These are phyloP conservation scores for Naganishia antarctica DNA, from an alignment of 768 basidiomycete genomes.

Conservation along the genomic window DNA sequence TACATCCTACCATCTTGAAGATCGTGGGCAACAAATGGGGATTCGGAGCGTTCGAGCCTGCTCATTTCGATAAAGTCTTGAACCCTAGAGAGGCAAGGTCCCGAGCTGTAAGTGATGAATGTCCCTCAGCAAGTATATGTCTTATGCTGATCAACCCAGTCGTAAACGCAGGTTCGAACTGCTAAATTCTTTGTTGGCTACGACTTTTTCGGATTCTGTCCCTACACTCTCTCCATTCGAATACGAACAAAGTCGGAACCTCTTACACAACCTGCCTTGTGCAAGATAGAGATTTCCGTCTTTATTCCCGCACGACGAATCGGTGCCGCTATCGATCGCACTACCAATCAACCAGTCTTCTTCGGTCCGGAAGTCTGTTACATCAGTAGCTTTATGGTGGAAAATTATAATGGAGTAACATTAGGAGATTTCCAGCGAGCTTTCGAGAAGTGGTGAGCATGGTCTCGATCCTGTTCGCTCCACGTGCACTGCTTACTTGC, in stretches of 20 bases:
- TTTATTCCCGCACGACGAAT: slow-evolving; percentile 15
- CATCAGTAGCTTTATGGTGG: slow-evolving; percentile 22
- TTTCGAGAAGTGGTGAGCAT: slow-evolving; percentile 26
- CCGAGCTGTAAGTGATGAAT: not conserved
- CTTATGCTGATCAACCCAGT: not conserved
- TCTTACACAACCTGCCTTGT: slow-evolving; percentile 17
- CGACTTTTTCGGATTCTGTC: slow-evolving; percentile 27
- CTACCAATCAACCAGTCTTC: slow-evolving; percentile 20
- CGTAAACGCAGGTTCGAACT: slow-evolving; percentile 21
- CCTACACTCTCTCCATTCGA: slow-evolving; percentile 20
- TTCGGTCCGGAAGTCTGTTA: slow-evolving; percentile 12
- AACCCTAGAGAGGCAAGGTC: slow-evolving; percentile 9
- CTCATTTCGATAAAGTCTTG: slow-evolving; percentile 18
- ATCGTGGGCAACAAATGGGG: slow-evolving; percentile 23
- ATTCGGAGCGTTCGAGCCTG: slow-evolving; percentile 3
- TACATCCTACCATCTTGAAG: slow-evolving; percentile 5
- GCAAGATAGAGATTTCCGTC: slow-evolving; percentile 18
- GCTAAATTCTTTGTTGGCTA: slow-evolving; percentile 25
- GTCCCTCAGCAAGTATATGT: not conserved
- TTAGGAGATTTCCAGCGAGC: slow-evolving; percentile 25
- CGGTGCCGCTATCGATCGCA: slow-evolving; percentile 7
- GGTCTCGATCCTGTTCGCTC: not conserved
- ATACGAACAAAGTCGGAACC: slow-evolving; percentile 22
- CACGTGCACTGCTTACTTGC: not conserved
- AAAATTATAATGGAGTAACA: slow-evolving; percentile 25